Evolutionary conservation across 441 rosid species (phyloP).

Genomic region (Syzygium malaccense): DNA sequence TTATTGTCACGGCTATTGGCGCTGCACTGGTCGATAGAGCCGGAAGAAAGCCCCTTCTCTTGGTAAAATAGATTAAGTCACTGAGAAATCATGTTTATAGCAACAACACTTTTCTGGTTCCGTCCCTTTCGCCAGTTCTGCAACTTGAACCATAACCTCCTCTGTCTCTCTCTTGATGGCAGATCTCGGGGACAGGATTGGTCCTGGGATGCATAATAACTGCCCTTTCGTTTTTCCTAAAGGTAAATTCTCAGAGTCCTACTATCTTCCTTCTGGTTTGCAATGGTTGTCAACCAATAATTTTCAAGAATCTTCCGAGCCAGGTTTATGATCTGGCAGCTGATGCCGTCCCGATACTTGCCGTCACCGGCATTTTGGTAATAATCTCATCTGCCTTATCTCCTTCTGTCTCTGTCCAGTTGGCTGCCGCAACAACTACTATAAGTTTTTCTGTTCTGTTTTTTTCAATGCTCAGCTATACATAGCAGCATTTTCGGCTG

Average conservation of each 20-base stretch:
- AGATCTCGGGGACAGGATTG: constrained; percentile 73
- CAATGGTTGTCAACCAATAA: not conserved
- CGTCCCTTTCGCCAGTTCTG: not conserved
- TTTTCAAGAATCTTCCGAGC: not conserved
- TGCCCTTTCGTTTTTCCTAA: constrained; percentile 66
- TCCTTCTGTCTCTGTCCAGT: not conserved
- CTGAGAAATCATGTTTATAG: not conserved
- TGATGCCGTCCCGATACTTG: constrained; percentile 59
- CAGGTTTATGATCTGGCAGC: constrained; percentile 61
- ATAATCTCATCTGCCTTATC: not conserved
- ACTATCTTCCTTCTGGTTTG: not conserved
- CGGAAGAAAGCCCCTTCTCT: constrained; percentile 87
- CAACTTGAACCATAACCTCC: not conserved
- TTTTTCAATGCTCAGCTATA: constrained; percentile 39
- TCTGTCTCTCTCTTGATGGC: not conserved
- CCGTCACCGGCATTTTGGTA: constrained; percentile 78
- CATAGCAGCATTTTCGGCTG: constrained; percentile 75
- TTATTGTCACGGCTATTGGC: constrained; percentile 57
- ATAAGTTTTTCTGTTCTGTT: not conserved
- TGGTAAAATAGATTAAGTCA: constrained; percentile 30
- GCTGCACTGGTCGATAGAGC: constrained; percentile 71
- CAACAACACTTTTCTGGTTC: not conserved
- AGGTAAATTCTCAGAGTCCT: constrained; percentile 24
- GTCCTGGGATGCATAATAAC: constrained; percentile 54
- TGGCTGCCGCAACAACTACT: not conserved